These are phyloP conservation scores for Solanum stenotomum DNA, from an alignment of 257 asterid species.

Conservation along the genomic window DNA sequence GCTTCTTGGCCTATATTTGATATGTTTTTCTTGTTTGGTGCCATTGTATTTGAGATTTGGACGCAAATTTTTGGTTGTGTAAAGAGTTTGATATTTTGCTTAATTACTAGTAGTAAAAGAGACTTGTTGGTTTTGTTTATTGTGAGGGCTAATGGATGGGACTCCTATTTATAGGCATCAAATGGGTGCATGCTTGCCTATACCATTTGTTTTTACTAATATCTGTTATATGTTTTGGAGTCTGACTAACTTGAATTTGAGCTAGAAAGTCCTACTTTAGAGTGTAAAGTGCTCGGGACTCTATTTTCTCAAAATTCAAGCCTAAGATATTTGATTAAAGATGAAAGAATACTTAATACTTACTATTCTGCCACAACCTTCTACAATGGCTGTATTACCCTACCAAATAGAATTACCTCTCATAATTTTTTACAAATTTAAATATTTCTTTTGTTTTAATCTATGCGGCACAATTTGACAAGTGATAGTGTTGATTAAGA, in stretches of 20 bases:
- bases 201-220: not conserved
- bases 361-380: not conserved
- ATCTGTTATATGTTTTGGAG: not conserved
- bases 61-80: not conserved
- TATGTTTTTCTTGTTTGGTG: not conserved
- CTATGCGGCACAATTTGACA: not conserved
- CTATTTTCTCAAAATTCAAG: rapidly evolving
- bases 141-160: not conserved
- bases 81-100: not conserved
- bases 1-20: not conserved
- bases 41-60: not conserved
- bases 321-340: not conserved
- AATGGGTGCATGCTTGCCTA: not conserved
- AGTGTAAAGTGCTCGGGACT: not conserved
- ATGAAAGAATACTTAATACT: not conserved
- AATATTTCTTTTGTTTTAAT: not conserved
- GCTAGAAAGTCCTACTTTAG: not conserved
- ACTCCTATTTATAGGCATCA: not conserved
- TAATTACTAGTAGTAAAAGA: not conserved
- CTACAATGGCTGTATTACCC: not conserved
- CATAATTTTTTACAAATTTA: not conserved
- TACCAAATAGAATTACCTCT: not conserved
- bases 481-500: not conserved
- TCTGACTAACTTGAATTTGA: not conserved
- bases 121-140: not conserved